These are phyloP conservation scores for Draba incana DNA, from an alignment of 345 rosid genomes.

Conservation along the genomic window DNA sequence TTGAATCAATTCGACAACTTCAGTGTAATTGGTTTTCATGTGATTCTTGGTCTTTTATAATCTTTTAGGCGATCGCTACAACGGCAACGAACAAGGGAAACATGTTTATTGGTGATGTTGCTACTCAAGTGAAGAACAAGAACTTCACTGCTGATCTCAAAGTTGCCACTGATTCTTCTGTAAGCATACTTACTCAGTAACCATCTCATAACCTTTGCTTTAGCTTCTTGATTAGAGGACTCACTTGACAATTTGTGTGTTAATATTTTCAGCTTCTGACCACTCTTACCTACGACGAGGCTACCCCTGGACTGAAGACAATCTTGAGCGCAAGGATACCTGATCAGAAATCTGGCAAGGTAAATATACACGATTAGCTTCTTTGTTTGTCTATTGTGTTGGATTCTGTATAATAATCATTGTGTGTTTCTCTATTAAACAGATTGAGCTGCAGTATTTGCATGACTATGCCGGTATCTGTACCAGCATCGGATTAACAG, in stretches of 20 bases:
- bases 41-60: slow-evolving; percentile 18
- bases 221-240: background rate
- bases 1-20: background rate
- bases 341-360: slow-evolving; percentile 97
- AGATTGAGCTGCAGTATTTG: slow-evolving; percentile 89
- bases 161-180: slow-evolving; percentile 81
- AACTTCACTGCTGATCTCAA: slow-evolving; percentile 86
- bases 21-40: background rate
- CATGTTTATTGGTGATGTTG: slow-evolving; percentile 75
- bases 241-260: background rate
- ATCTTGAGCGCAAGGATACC: slow-evolving; percentile 81
- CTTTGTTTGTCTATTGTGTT: background rate
- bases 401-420: background rate
- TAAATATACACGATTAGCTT: slow-evolving; percentile 2
- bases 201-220: background rate
- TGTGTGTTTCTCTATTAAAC: slow-evolving; percentile 21
- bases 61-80: slow-evolving; percentile 70
- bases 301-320: slow-evolving; percentile 88
- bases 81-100: slow-evolving; percentile 80
- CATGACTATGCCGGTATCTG: slow-evolving; percentile 93
- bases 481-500: slow-evolving; percentile 81
- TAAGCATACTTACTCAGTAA: slow-evolving; percentile 38
- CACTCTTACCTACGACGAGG: slow-evolving; percentile 85
- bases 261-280: slow-evolving; percentile 59
- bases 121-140: slow-evolving; percentile 88